Base-by-base conservation (phyloP, 371 early-diverging fungal genomes). In the Phascolomyces articulosus region DNA sequence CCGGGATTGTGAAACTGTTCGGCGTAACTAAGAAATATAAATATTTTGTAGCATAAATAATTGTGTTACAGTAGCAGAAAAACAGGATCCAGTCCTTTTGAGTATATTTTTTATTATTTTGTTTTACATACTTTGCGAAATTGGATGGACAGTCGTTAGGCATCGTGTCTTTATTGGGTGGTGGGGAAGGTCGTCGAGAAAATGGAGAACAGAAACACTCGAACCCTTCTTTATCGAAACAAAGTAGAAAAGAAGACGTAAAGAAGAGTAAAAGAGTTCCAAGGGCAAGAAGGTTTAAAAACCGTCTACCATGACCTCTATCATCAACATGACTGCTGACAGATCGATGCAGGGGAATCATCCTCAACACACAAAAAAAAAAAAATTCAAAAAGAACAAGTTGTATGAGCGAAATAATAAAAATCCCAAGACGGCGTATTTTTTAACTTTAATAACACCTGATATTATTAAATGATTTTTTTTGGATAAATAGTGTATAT, bases 1-100 rank as follows among this genome's bases (percentile, higher is more conserved):
- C 67, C 77, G n/a, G 82, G 82, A 13, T 31, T 57, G 71, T 81
- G 78, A 41, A 68, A 78, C 3, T 13, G 9, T 48, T 44, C 26
- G n/a, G 63, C 63, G 55, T 47, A 63, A 13, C 63, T 63, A 54
- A n/a, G n/a, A n/a, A n/a, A n/a, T n/a, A n/a, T n/a, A n/a, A 16
- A 20, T 49, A 4, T 7, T 24, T 55, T 11, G 6, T 24, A 27
- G 34, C 16, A 26, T 21, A 55, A 16, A 55, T 26, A 18, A 28
- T 24, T 55, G 55, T 27, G 13, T 20, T 38, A 6, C 13, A 13
- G 38, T 38, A 9, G 13, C 38, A 38, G 6, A 38, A 9, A 38
- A 38, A 9, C 9, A 38, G 13, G 38, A 38, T 38, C 38, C 38
- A 38, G 38, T 13, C 9, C 6, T 38, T 6, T 9, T 38, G 38